Conservation (phyloP, 2,329 filamentous ascomycete genomes). For the Botryosphaeria dothidea region DNA sequence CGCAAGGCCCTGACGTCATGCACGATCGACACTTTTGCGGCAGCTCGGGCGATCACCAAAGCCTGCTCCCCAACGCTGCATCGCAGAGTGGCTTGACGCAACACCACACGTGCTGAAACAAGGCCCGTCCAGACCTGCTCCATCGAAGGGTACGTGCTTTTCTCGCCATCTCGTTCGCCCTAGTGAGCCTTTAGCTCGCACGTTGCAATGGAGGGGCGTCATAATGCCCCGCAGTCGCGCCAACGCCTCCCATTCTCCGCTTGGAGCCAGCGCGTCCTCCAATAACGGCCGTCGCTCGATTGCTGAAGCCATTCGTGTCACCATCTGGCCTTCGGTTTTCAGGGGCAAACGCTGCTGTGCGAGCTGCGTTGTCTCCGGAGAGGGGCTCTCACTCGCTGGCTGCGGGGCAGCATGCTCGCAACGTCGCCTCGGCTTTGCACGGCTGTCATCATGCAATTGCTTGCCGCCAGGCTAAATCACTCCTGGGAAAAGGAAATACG, state of each 20-base stretch:
- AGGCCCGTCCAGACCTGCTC: not conserved
- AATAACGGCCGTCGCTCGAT: not conserved
- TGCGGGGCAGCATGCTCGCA: not conserved
- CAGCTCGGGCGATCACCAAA: not conserved
- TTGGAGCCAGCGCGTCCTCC: not conserved
- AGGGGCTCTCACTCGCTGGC: not conserved
- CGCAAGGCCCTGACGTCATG: not conserved
- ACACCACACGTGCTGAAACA: not conserved
- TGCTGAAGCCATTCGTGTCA: not conserved
- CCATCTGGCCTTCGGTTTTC: not conserved
- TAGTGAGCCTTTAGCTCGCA: not conserved
- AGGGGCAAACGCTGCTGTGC: not conserved
- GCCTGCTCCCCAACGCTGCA: not conserved
- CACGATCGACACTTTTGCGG: not conserved
- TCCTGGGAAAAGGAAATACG: not conserved
- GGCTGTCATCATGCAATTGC: not conserved
- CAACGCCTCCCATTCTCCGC: not conserved
- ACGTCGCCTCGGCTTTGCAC: not conserved
- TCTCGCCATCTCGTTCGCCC: not conserved
- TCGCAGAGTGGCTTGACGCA: slow-evolving; percentile 8
- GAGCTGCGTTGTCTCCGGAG: not conserved
- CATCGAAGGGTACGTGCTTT: not conserved
- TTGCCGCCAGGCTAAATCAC: not conserved
- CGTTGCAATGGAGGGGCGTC: not conserved
- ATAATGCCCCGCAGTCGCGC: slow-evolving; percentile 4